Percentiles rank a stretch among this genome's conserved stretches.
These are phyloP conservation scores for Gloeopeniophorella convolvens DNA, from an alignment of 768 basidiomycete genomes.

Conservation along the genomic window DNA sequence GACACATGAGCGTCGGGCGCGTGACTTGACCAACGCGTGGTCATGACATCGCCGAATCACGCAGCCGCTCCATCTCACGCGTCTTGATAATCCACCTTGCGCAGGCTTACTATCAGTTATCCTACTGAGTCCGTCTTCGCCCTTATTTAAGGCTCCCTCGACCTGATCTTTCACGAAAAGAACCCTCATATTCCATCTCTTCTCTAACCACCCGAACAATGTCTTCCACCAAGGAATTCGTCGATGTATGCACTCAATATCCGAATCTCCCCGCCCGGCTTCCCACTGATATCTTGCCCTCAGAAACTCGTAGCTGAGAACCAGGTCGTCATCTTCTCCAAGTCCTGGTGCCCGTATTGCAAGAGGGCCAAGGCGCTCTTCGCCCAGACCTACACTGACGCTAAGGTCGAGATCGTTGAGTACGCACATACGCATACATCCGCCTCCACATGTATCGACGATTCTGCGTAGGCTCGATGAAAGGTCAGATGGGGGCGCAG, in stretches of 20 bases:
- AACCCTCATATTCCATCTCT: background rate
- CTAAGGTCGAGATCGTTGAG: slow-evolving; percentile 29
- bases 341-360: slow-evolving; percentile 37
- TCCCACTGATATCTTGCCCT: too few species aligned
- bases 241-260: background rate
- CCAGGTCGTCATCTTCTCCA: slow-evolving; percentile 35
- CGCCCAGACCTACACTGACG: slow-evolving; percentile 24
- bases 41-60: too few species aligned
- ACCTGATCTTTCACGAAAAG: background rate
- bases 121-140: too few species aligned
- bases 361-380: slow-evolving; percentile 32
- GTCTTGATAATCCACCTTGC: too few species aligned
- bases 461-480: slow-evolving; percentile 44
- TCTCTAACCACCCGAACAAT: background rate
- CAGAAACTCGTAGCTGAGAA: slow-evolving; percentile 30
- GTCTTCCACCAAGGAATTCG: slow-evolving; percentile 8
- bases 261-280: background rate
- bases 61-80: too few species aligned
- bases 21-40: too few species aligned
- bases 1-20: too few species aligned
- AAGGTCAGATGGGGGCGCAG: slow-evolving; percentile 46
- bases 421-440: slow-evolving; percentile 16
- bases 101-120: too few species aligned
- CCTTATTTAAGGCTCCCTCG: too few species aligned
- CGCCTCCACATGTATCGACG: background rate